A percentile compares a stretch with the other conserved stretches of the same genome.
phyloP scores from a whole-genome alignment of 345 rosid species.

The Brassica carinata region DNA sequence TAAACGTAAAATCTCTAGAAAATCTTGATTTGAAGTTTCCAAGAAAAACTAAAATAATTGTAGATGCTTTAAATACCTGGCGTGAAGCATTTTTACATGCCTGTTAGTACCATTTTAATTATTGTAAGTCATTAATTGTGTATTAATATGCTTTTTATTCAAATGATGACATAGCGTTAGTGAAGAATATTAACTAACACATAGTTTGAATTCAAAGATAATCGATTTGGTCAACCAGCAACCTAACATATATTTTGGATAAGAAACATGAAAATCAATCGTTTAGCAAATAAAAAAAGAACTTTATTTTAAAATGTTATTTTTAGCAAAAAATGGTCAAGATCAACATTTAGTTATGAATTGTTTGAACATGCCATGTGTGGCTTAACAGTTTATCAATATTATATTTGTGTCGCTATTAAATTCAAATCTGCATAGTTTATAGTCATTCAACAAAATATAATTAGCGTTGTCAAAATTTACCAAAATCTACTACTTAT shows the following conservation, averaged over 20 bases:
- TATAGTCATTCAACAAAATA: neutral
- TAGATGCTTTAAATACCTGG: neutral
- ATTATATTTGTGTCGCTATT: neutral
- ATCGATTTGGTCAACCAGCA: slow-evolving; percentile 34
- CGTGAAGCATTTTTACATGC: neutral
- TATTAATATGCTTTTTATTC: slow-evolving; percentile 15
- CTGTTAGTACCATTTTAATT: neutral
- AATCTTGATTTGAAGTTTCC: neutral
- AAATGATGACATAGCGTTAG: neutral
- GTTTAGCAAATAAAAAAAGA: neutral
- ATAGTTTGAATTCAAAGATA: slow-evolving; percentile 29
- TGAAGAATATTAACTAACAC: neutral
- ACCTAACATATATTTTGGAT: slow-evolving; percentile 22
- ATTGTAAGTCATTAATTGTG: neutral
- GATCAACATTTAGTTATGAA: neutral
- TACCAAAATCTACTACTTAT: neutral
- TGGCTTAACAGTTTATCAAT: neutral
- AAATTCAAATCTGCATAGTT: neutral
- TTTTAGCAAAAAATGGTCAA: neutral
- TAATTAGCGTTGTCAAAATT: neutral
- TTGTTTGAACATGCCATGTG: neutral
- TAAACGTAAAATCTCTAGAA: no score
- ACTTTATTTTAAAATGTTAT: neutral
- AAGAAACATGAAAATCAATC: slow-evolving; percentile 7
- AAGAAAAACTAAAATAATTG: neutral